Evolutionary conservation across 768 basidiomycete genomes (phyloP), one percentile per base, ranked within the genome.

Genomic region (Leccinum rimulosum): DNA sequence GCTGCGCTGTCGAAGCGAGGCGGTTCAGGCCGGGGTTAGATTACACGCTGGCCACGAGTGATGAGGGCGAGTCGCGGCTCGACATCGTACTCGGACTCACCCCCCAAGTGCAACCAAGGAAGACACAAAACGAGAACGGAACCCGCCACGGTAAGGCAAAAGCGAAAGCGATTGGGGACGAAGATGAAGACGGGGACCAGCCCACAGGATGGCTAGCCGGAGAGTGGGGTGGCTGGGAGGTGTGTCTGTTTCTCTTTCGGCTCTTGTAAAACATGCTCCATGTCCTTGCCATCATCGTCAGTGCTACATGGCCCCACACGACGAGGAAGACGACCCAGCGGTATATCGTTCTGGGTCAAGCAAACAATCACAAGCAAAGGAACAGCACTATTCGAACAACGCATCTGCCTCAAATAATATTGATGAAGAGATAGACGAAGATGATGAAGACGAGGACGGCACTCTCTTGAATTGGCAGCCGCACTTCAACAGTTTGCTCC

Each of bases 231-330:
- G 96, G 92, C 17, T 98, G 95, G 95, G 95, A 98, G 82, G 92
- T 91, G 59, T 4, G 81, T 70, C 22, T 52, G 27, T 12, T 40
- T 50, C 47, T 7, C 12, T 14, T 38, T 30, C 9, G 3, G 3
- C 3, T 27, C 40, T 35, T 14, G 48, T 11, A 27, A 38, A 27
- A 14, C 11, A 10, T 9, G 25, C 8, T 50, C 38, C 19, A 59
- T 60, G 31, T 35, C 43, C 30, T 49, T 8, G 6, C 43, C 43
- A 19, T 11, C 12, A 0, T 57, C 14, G 22, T 54, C 61, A 93
- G 88, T 95, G 94, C 69, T 98, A 98, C 73, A 90, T 97, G 84
- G 91, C 94, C 2, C 91, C 93, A 45, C 93, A 96, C 63, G 88
- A 95, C 61, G 94, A 92, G 65, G 93, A 93, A 68, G 95, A 96